Conservation (phyloP, 345 rosid genomes). For the Abelmoschus esculentus region DNA sequence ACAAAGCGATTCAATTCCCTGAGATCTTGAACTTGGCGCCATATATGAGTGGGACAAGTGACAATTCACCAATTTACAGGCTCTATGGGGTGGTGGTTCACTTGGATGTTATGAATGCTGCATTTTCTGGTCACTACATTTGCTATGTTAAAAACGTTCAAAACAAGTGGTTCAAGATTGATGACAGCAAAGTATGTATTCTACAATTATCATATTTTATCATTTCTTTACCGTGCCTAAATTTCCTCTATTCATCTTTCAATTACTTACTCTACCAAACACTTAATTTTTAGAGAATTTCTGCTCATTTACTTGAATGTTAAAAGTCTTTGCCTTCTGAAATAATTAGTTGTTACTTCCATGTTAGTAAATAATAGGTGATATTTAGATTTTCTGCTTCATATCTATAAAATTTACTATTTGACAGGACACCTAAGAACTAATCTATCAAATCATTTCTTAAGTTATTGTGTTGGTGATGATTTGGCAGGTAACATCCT, state of each 20-base stretch:
- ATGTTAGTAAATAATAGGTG: not conserved
- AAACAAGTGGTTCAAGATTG: constrained; percentile 91
- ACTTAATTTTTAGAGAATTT: not conserved
- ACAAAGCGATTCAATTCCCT: constrained; percentile 68
- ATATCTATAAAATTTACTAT: not conserved
- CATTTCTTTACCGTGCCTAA: not conserved
- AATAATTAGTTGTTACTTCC: not conserved
- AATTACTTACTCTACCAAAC: not conserved
- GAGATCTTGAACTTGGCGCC: constrained; percentile 87
- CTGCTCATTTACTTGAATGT: not conserved
- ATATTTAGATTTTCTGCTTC: not conserved
- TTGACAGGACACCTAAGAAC: not conserved
- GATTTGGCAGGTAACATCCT: constrained; percentile 52
- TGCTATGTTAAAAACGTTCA: constrained; percentile 75
- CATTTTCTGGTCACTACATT: constrained; percentile 92
- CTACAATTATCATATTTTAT: constrained; percentile 7
- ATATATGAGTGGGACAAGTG: constrained; percentile 78
- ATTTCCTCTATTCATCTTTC: not conserved
- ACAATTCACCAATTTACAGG: constrained; percentile 68
- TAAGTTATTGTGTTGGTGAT: constrained; percentile 8
- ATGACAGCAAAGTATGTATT: constrained; percentile 72
- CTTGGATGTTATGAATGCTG: constrained; percentile 84
- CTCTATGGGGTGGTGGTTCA: constrained; percentile 96
- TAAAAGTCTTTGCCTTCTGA: not conserved
- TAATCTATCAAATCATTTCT: not conserved